Evolutionary conservation across 2,329 filamentous ascomycete genomes (phyloP).

Genomic region (Pseudomassariella vexata): DNA sequence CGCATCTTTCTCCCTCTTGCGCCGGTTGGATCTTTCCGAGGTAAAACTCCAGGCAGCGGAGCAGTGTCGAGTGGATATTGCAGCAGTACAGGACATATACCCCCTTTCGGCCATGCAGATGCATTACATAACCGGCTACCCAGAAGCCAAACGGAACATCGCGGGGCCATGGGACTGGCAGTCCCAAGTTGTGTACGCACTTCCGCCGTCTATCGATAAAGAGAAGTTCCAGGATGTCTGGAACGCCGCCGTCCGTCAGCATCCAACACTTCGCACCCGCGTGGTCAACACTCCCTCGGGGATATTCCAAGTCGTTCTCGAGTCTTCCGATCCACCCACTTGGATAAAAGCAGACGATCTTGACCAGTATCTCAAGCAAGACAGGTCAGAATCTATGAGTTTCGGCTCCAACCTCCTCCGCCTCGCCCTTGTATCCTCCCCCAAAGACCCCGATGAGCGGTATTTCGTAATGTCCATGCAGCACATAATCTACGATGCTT

Average conservation of each 20-base stretch:
- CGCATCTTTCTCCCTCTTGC: constrained; percentile 2
- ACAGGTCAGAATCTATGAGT: constrained; percentile 1
- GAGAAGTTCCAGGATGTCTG: constrained; percentile 1
- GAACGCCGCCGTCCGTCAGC: constrained; percentile 1
- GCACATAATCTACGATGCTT: constrained; percentile 6
- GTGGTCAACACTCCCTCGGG: constrained; percentile 23
- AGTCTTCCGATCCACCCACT: background rate
- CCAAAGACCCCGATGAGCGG: background rate
- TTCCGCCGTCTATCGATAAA: constrained; percentile 1
- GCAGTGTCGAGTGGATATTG: background rate
- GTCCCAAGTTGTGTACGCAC: constrained; percentile 1
- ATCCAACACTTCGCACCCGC: constrained; percentile 16
- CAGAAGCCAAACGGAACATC: constrained; percentile 1
- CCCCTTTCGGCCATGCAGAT: constrained; percentile 2
- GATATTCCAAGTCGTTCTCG: constrained; percentile 3
- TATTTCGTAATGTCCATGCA: constrained; percentile 5
- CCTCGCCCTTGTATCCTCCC: background rate
- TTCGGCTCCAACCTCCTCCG: constrained; percentile 3
- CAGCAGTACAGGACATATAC: constrained; percentile 5
- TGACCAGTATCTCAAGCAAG: constrained; percentile 1
- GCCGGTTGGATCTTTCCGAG: background rate
- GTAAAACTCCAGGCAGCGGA: constrained; percentile 1
- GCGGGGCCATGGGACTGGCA: constrained; percentile 3
- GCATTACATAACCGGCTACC: constrained; percentile 4
- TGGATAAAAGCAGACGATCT: constrained; percentile 1